phyloP scores from a whole-genome alignment of 164 flowering plant genomes.

The Liriodendron chinense region DNA sequence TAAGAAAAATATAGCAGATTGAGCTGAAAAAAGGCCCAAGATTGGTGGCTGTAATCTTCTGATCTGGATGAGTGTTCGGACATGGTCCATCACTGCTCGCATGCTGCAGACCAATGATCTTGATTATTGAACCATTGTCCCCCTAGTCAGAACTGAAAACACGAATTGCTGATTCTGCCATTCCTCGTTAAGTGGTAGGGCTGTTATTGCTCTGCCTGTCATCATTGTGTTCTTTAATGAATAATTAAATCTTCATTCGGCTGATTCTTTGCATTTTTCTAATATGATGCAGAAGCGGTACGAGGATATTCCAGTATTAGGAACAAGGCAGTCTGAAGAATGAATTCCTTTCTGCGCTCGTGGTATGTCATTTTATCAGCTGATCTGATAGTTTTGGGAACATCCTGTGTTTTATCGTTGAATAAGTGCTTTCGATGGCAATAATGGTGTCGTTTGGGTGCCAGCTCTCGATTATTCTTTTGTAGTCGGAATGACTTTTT shows the following conservation, averaged over 20 bases:
- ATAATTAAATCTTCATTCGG: not conserved
- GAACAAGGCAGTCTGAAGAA: constrained; percentile 10
- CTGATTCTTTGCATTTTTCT: not conserved
- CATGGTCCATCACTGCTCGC: too few species aligned
- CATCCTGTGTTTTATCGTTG: not conserved
- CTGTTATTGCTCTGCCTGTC: not conserved
- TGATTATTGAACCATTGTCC: too few species aligned
- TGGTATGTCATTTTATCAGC: not conserved
- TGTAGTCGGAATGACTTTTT: not conserved
- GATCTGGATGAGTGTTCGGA: too few species aligned
- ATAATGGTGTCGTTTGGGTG: not conserved
- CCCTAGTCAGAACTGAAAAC: too few species aligned
- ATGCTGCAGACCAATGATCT: too few species aligned
- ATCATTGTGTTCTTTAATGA: not conserved
- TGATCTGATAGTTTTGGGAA: not conserved
- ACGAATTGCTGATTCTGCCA: too few species aligned
- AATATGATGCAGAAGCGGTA: constrained; percentile 9
- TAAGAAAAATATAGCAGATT: not conserved
- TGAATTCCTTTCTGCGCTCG: not conserved
- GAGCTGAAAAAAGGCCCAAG: not conserved
- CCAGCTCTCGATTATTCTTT: not conserved
- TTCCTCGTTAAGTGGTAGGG: too few species aligned
- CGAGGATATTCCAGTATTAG: constrained; percentile 11
- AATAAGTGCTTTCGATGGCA: not conserved
- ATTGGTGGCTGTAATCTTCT: too few species aligned